phyloP scores from a whole-genome alignment of 108 stramenopile genomes.

The Bacterosira constricta region DNA sequence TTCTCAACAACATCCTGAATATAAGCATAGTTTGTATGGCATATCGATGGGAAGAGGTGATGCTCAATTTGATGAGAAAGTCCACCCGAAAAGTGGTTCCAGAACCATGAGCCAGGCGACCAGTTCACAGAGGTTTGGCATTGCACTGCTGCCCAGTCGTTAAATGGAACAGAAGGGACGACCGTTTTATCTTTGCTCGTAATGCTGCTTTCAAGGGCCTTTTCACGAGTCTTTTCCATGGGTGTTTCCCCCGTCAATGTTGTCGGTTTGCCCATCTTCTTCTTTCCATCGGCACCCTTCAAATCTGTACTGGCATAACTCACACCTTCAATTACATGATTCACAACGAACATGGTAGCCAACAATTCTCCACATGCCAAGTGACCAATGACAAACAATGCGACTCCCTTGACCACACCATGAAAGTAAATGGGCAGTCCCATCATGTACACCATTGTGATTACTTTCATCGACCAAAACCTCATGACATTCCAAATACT shows the following conservation, averaged over 20 bases:
- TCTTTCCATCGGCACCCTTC: not conserved
- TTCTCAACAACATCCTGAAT: slow-evolving; percentile 62
- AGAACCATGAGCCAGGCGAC: slow-evolving; percentile 58
- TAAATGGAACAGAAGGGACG: slow-evolving; percentile 47
- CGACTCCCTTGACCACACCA: slow-evolving; percentile 36
- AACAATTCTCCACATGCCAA: slow-evolving; percentile 61
- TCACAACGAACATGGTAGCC: slow-evolving; percentile 72
- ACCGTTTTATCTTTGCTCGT: slow-evolving; percentile 21
- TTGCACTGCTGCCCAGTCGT: slow-evolving; percentile 84
- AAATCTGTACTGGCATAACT: slow-evolving; percentile 47
- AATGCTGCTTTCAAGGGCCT: slow-evolving; percentile 42
- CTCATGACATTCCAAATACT: slow-evolving; percentile 41
- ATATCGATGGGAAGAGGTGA: slow-evolving; percentile 86
- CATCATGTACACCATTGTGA: slow-evolving; percentile 59
- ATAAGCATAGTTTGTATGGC: slow-evolving; percentile 65
- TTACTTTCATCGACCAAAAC: slow-evolving; percentile 64
- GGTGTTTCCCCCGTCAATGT: slow-evolving; percentile 53
- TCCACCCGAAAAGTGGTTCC: slow-evolving; percentile 83
- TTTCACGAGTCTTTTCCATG: slow-evolving; percentile 51
- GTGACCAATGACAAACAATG: slow-evolving; percentile 55
- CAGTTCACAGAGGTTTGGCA: slow-evolving; percentile 84
- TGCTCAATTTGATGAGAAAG: slow-evolving; percentile 91
- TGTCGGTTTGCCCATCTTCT: slow-evolving; percentile 25
- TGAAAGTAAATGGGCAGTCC: slow-evolving; percentile 63
- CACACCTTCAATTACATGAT: slow-evolving; percentile 72